These are phyloP conservation scores for Phanerodontia chrysosporium DNA, from an alignment of 768 basidiomycete genomes.

Conservation along the genomic window DNA sequence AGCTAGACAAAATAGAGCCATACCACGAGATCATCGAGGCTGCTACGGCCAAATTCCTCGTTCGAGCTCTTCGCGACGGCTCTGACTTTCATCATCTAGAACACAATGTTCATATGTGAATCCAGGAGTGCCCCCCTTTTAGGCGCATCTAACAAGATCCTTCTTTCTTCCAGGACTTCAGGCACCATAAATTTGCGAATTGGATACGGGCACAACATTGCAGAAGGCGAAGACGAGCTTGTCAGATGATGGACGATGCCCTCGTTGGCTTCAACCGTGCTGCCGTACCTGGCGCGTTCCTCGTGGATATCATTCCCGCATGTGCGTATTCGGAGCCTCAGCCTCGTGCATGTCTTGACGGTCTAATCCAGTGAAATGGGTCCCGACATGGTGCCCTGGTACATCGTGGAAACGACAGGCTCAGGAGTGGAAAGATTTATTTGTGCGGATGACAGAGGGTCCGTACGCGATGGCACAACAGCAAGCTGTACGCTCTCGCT, in stretches of 20 bases:
- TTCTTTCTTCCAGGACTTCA: conserved; percentile 17
- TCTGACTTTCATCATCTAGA: neutral
- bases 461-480: conserved; percentile 51
- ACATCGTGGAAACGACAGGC: conserved; percentile 29
- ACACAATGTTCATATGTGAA: conserved; percentile 29
- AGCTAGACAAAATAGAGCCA: conserved; percentile 17
- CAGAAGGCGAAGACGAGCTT: conserved; percentile 20
- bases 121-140: neutral
- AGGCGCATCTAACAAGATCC: neutral
- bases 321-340: neutral
- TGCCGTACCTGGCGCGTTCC: conserved; percentile 30
- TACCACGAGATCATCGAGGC: conserved; percentile 27
- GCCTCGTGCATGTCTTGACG: neutral
- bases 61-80: neutral
- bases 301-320: conserved; percentile 28
- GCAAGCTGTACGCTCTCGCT: conserved; percentile 34
- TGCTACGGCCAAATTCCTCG: conserved; percentile 12
- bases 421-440: conserved; percentile 12
- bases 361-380: conserved; percentile 21
- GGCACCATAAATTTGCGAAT: conserved; percentile 24
- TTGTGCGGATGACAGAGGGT: conserved; percentile 25
- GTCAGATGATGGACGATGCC: conserved; percentile 23
- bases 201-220: conserved; percentile 26
- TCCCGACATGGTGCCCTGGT: conserved; percentile 40
- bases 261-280: conserved; percentile 19